Evolutionary conservation across 768 basidiomycete genomes (phyloP), one percentile per base, ranked within the genome.

Genomic region (Kwoniella bestiolae): DNA sequence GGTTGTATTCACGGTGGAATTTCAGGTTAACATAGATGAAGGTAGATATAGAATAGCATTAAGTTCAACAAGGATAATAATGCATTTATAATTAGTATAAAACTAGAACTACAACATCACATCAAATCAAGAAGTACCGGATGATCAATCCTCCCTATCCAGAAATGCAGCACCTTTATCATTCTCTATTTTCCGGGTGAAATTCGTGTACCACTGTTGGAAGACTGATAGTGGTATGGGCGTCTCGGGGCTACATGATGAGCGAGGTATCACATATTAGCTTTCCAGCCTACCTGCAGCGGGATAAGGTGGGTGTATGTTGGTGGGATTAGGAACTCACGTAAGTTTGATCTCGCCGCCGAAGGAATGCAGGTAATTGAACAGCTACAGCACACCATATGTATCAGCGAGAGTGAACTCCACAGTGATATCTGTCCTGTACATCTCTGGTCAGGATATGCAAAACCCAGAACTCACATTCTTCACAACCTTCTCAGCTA

Each of bases 281-380:
- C n/a, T n/a, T n/a, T 12, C 45, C 29, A 2, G n/a, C 38, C 3
- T 26, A 21, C 7, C 6, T 38, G 5, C n/a, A 28, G 5, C 26
- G 21, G 16, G 28, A 46, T 53, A 16, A 29, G 57, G 61, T n/a
- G 7, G 28, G n/a, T 8, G 55, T n/a, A 12, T n/a, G 28, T 5
- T 47, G 25, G n/a, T n/a, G 26, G 11, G 51, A 25, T 9, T 18
- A 50, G 25, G 23, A 1, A 72, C 76, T 71, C 67, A 78, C 73
- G 79, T 80, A 26, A 80, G 55, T 38, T 77, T 76, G 47, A 74
- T 64, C 38, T 76, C 78, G n/a, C 77, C 78, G 18, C 77, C 79
- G 53, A 79, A 80, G 1, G 79, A 80, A 64, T 80, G 79, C 0
- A 80, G 69, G 61, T 80, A 80, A 65, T 80, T 80, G 75, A 80